phyloP scores from a whole-genome alignment of 352 stramenopile species.

The Globisporangium middletonii region DNA sequence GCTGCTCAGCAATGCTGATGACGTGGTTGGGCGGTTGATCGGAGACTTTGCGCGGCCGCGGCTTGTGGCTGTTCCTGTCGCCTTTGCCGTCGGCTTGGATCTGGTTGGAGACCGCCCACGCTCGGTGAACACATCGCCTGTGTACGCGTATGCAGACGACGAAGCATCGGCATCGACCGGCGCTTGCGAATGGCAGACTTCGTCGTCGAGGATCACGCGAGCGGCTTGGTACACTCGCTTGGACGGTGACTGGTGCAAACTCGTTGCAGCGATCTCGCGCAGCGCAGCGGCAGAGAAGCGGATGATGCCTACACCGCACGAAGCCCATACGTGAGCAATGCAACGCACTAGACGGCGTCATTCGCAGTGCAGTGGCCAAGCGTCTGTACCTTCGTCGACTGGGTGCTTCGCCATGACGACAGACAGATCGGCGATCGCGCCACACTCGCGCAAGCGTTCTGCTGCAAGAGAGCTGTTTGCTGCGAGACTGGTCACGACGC shows the following conservation, averaged over 20 bases:
- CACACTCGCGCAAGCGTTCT: conserved; percentile 33
- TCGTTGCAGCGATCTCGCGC: conserved; percentile 51
- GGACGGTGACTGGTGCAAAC: conserved; percentile 49
- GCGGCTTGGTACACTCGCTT: conserved; percentile 58
- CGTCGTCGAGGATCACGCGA: conserved; percentile 58
- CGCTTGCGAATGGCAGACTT: conserved; percentile 13
- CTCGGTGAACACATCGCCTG: background rate
- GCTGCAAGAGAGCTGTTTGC: conserved; percentile 39
- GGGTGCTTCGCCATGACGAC: conserved; percentile 73
- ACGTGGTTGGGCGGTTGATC: conserved; percentile 17
- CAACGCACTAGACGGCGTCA: no score
- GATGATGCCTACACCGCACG: conserved; percentile 35
- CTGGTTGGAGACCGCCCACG: conserved; percentile 5
- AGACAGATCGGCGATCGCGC: conserved; percentile 59
- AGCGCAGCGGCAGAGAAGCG: conserved; percentile 52
- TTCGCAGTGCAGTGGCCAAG: background rate
- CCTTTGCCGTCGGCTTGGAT: conserved; percentile 2
- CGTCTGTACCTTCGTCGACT: conserved; percentile 37
- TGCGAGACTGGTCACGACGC: conserved; percentile 25
- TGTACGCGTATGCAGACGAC: background rate
- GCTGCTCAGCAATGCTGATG: conserved; percentile 1
- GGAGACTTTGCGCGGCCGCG: conserved; percentile 28
- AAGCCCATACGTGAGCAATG: background rate
- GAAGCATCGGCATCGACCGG: background rate
- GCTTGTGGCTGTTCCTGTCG: conserved; percentile 13